Percentiles rank a stretch among this genome's conserved stretches.
These are phyloP conservation scores for Megacollybia marginata DNA, from an alignment of 768 basidiomycete genomes.

Conservation along the genomic window DNA sequence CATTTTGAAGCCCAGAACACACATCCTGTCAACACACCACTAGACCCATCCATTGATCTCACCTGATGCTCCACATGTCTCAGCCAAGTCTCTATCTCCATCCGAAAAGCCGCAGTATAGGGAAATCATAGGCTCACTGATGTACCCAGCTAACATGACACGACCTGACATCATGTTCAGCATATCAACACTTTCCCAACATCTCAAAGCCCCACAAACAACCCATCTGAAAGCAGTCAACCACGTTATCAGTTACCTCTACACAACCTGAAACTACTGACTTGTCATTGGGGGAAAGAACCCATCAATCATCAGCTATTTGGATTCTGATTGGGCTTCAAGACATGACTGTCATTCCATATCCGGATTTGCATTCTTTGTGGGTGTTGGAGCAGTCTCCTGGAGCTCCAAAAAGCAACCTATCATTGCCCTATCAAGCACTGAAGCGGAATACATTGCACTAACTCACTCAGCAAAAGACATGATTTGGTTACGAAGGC, in stretches of 20 bases:
- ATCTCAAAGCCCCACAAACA: constrained; percentile 12
- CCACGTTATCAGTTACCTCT: constrained; percentile 21
- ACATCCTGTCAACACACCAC: constrained; percentile 14
- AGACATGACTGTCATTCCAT: constrained; percentile 17
- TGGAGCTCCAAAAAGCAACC: too few relatives aligned
- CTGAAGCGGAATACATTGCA: too few relatives aligned
- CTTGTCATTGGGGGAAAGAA: constrained; percentile 9
- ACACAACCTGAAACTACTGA: constrained; percentile 10
- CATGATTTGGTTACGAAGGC: constrained; percentile 15
- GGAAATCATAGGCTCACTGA: constrained; percentile 19
- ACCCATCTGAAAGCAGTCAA: constrained; percentile 17
- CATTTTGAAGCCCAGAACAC: constrained; percentile 8
- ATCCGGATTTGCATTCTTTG: constrained; percentile 23
- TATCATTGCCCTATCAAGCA: too few relatives aligned
- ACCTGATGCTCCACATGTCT: background rate
- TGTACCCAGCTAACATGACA: too few relatives aligned
- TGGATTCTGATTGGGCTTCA: constrained; percentile 19
- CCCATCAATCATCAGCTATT: too few relatives aligned
- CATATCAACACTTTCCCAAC: constrained; percentile 17
- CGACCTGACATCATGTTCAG: too few relatives aligned
- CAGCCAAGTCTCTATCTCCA: background rate
- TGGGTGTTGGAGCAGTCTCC: too few relatives aligned
- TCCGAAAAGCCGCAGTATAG: constrained; percentile 11
- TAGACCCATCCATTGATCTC: constrained; percentile 5
- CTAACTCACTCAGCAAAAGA: constrained; percentile 24